These are phyloP conservation scores for Omphalotus olearius DNA, from an alignment of 1,284 basidiomycete species.

Conservation along the genomic window DNA sequence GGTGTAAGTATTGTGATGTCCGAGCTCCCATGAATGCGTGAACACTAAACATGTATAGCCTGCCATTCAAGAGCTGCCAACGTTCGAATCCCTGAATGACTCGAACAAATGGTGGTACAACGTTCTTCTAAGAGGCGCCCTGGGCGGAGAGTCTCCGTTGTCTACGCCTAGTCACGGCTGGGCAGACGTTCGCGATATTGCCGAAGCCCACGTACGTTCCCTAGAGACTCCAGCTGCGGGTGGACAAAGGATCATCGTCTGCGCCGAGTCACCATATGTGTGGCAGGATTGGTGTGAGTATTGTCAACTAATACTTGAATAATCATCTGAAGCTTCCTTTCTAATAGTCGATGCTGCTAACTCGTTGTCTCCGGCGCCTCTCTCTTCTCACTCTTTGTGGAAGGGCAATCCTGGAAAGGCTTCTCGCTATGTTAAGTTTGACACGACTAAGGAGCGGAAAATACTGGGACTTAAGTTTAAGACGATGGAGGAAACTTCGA, in stretches of 20 bases:
- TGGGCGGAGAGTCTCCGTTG: not conserved
- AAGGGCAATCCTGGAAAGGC: slow-evolving; percentile 9
- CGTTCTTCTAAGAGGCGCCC: slow-evolving; percentile 1
- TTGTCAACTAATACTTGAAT: not conserved
- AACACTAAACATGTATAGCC: not conserved
- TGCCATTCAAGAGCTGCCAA: slow-evolving; percentile 6
- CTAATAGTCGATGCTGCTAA: slow-evolving; percentile 15
- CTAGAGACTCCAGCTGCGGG: slow-evolving; percentile 8
- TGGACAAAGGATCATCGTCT: slow-evolving; percentile 15
- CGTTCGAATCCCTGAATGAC: slow-evolving; percentile 6
- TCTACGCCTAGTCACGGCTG: slow-evolving; percentile 4
- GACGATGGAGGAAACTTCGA: slow-evolving; percentile 14
- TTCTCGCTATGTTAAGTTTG: slow-evolving; percentile 3
- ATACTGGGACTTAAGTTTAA: slow-evolving; percentile 13
- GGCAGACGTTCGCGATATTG: slow-evolving; percentile 13
- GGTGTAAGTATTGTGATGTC: slow-evolving; percentile 14
- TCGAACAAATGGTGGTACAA: slow-evolving; percentile 8
- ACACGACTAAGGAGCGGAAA: slow-evolving; percentile 7
- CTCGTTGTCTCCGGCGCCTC: slow-evolving; percentile 9
- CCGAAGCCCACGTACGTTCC: slow-evolving; percentile 10
- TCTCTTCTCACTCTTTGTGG: slow-evolving; percentile 9
- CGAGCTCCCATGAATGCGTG: not conserved
- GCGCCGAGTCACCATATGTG: slow-evolving; percentile 12
- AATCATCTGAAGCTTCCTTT: not conserved
- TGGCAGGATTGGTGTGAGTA: slow-evolving; percentile 17